Conservation (phyloP, 2,329 filamentous ascomycete genomes). For the Aquanectria penicillioides region DNA sequence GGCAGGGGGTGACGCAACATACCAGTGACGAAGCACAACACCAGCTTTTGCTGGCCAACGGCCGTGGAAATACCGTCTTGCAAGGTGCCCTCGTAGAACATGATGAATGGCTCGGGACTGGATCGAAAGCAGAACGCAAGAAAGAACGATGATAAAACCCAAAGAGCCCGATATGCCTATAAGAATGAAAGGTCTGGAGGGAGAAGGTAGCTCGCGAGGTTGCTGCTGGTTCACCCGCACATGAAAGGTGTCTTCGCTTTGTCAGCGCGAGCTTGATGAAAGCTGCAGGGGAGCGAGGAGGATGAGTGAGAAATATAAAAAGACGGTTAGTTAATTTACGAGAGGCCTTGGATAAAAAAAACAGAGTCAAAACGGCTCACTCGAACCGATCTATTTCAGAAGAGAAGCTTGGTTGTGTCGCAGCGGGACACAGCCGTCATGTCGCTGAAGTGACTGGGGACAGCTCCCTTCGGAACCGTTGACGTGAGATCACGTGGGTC, state of each 20-base stretch:
- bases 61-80: slow-evolving; percentile 84
- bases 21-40: slow-evolving; percentile 88
- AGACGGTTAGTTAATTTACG: not conserved
- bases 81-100: slow-evolving; percentile 86
- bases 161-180: no score
- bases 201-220: slow-evolving; percentile 8
- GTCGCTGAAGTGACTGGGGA: slow-evolving; percentile 12
- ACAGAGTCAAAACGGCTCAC: slow-evolving; percentile 24
- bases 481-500: slow-evolving; percentile 15
- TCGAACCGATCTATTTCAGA: not conserved
- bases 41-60: slow-evolving; percentile 78
- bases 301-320: not conserved
- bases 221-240: slow-evolving; percentile 13
- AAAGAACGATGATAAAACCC: not conserved
- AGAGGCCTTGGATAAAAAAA: not conserved
- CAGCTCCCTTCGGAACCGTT: slow-evolving; percentile 8
- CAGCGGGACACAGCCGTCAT: slow-evolving; percentile 3
- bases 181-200: not conserved
- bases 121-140: not conserved
- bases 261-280: slow-evolving; percentile 8
- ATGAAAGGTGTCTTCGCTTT: slow-evolving; percentile 38
- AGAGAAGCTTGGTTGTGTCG: not conserved
- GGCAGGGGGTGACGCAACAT: slow-evolving; percentile 36
- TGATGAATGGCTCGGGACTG: slow-evolving; percentile 46
- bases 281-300: slow-evolving; percentile 1